Percentiles rank a stretch among this genome's conserved stretches.
phyloP scores from a whole-genome alignment of 352 stramenopile species.

The Globisporangium apiculatum region DNA sequence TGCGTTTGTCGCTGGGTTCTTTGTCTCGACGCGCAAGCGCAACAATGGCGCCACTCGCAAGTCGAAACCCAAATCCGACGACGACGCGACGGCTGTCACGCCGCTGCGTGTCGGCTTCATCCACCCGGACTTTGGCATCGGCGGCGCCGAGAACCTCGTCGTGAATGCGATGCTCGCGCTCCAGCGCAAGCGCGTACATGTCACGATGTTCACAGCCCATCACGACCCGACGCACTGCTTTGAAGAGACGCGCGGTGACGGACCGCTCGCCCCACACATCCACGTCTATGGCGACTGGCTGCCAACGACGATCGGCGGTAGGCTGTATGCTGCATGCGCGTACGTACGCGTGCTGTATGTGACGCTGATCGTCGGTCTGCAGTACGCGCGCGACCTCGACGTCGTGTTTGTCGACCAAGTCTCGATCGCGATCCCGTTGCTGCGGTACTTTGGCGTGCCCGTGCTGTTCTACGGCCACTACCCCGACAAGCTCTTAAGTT shows the following conservation, averaged over 20 bases:
- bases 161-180: constrained; percentile 89
- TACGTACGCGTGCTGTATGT: constrained; percentile 93
- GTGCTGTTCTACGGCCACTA: constrained; percentile 99
- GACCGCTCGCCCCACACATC: constrained; percentile 69
- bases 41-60: not conserved
- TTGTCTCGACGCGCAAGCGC: constrained; percentile 4
- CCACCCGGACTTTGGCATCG: constrained; percentile 98
- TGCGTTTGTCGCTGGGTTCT: constrained; percentile 12
- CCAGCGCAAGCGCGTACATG: constrained; percentile 69
- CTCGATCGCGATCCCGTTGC: constrained; percentile 69
- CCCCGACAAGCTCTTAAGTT: constrained; percentile 95
- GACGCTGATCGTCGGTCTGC: constrained; percentile 46
- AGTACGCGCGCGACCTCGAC: constrained; percentile 43
- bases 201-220: constrained; percentile 95
- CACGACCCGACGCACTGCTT: constrained; percentile 95
- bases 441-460: constrained; percentile 61
- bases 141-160: constrained; percentile 93
- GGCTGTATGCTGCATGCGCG: constrained; percentile 91
- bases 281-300: constrained; percentile 92
- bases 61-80: not conserved
- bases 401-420: constrained; percentile 82
- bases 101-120: constrained; percentile 89
- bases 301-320: constrained; percentile 82
- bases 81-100: not conserved
- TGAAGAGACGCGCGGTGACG: constrained; percentile 84